These are phyloP conservation scores for Tylopilus sp. DNA, from an alignment of 1,284 basidiomycete species.

Conservation along the genomic window DNA sequence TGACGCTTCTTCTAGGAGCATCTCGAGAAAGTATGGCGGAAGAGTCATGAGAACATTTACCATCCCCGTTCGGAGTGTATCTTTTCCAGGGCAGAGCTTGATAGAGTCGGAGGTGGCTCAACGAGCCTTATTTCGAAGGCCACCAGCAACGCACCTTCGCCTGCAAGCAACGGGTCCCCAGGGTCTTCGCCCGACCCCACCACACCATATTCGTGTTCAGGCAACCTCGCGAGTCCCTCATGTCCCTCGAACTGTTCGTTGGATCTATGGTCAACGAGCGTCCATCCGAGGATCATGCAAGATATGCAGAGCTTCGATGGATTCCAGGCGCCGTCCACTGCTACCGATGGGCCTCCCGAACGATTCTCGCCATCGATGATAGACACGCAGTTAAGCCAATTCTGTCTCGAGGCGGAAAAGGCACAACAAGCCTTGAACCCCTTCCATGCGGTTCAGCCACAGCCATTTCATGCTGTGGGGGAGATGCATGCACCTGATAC, in stretches of 20 bases:
- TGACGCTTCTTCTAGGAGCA: slow-evolving; percentile 50
- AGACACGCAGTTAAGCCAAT: slow-evolving; percentile 38
- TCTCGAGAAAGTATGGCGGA: slow-evolving; percentile 60
- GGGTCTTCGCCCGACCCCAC: slow-evolving; percentile 8
- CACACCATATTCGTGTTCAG: slow-evolving; percentile 3
- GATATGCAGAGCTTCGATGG: slow-evolving; percentile 55
- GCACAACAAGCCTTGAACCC: slow-evolving; percentile 25
- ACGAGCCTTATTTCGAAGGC: slow-evolving; percentile 58
- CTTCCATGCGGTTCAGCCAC: slow-evolving; percentile 24
- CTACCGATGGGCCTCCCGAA: slow-evolving; percentile 26
- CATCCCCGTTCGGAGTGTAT: slow-evolving; percentile 42
- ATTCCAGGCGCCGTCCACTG: slow-evolving; percentile 40
- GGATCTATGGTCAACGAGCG: slow-evolving; percentile 24
- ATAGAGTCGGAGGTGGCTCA: slow-evolving; percentile 68
- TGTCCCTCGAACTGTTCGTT: slow-evolving; percentile 2
- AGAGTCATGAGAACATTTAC: slow-evolving; percentile 62
- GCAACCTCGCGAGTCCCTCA: neutral
- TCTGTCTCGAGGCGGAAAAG: slow-evolving; percentile 32
- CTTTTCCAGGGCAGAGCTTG: slow-evolving; percentile 61
- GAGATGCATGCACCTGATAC: slow-evolving; percentile 32
- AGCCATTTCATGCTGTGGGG: slow-evolving; percentile 13
- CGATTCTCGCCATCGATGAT: slow-evolving; percentile 41
- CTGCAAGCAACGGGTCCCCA: slow-evolving; percentile 10
- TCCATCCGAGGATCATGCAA: slow-evolving; percentile 57
- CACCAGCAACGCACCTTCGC: slow-evolving; percentile 19